Conservation (phyloP, 306 rosid genomes). For the Hylodesmum podocarpum region DNA sequence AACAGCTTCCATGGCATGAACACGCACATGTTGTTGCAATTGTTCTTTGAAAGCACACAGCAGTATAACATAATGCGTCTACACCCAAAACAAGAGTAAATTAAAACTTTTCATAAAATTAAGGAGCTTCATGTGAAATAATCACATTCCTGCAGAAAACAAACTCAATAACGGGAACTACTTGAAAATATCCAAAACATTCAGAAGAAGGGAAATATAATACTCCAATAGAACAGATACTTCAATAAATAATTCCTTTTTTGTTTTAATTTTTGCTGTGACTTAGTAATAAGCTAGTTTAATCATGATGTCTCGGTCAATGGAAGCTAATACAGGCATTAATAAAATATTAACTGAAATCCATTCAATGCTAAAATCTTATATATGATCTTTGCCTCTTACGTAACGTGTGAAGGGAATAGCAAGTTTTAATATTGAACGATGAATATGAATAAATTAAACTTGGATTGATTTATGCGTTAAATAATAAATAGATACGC, state of each 20-base stretch:
- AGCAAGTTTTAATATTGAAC: background rate
- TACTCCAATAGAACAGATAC: background rate
- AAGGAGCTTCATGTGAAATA: background rate
- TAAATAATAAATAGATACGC: background rate
- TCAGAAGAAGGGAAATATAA: background rate
- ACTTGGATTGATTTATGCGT: background rate
- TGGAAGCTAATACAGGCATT: background rate
- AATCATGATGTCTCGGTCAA: background rate
- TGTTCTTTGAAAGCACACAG: slow-evolving; percentile 73
- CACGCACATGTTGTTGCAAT: slow-evolving; percentile 71
- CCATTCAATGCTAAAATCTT: background rate
- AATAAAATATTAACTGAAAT: background rate
- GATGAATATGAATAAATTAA: background rate
- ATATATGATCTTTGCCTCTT: background rate
- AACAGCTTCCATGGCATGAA: slow-evolving; percentile 83
- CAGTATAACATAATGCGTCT: slow-evolving; percentile 63
- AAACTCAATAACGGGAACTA: background rate
- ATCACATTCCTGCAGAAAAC: background rate
- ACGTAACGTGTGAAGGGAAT: background rate
- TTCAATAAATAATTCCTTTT: too few relatives aligned
- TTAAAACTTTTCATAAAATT: background rate
- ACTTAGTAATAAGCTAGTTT: background rate
- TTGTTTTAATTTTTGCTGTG: background rate
- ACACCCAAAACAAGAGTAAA: slow-evolving; percentile 2
- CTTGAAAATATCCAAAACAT: background rate